Evolutionary conservation across 768 basidiomycete genomes (phyloP), one percentile per base, ranked within the genome.

Genomic region (Lyophyllum decastes): DNA sequence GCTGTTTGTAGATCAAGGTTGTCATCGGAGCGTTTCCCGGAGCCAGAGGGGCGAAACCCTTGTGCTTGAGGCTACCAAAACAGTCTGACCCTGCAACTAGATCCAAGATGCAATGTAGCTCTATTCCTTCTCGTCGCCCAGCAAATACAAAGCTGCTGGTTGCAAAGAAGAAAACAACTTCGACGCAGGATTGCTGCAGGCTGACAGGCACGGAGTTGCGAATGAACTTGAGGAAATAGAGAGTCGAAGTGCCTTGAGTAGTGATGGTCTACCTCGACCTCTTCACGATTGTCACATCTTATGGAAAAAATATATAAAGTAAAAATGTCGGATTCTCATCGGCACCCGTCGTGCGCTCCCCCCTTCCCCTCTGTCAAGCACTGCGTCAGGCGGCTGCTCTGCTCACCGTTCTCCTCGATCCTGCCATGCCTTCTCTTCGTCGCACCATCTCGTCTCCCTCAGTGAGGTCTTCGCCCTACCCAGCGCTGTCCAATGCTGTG

Each of bases 401-500:
- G 64, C 45, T 64, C 67, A 57, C 64, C 64, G 62, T 61, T 61
- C 57, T 60, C 64, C 59, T 65, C 63, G 57, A 58, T 52, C 57
- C 54, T 26, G 30, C 46, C 43, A 81, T 81, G 88, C 91, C 90
- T 66, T 91, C 89, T 74, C 87, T 92, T 65, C 90, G 90, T 75
- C 88, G 90, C 66, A 84, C 88, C 49, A 72, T 83, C 60, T 92
- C 91, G 19, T 84, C 87, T 55, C 86, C 88, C 43, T 73, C 80
- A 21, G 88, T 88, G 65, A 84, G 90, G 64, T 79, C 82, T 0
- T 83, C 86, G 11, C 91, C 90, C 3, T 92, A 92, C 70, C 81
- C 76, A 27, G 71, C 76, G 56, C 61, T 73, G 63, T 79, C 76
- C 49, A 75, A 72, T 59, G 61, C 73, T 46, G 60, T 57, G 48